Conservation (phyloP, 2,329 filamentous ascomycete species). For the Ophiostoma sp. region DNA sequence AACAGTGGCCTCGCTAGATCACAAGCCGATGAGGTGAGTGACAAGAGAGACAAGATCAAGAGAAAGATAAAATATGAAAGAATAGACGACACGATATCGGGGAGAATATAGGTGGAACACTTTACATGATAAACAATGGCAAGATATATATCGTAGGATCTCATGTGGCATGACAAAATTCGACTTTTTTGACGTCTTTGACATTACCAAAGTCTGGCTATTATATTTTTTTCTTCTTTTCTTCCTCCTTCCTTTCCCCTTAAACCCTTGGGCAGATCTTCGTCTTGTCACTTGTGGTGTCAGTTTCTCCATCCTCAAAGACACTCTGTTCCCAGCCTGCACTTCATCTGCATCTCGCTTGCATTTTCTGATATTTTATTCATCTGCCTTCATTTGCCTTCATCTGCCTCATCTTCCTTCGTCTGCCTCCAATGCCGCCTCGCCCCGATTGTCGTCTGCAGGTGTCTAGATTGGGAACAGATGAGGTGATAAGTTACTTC, state of each 20-base stretch:
- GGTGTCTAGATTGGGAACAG: not conserved
- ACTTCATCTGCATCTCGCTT: not conserved
- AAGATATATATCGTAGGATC: not conserved
- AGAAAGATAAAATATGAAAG: no score
- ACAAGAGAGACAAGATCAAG: not conserved
- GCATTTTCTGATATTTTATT: not conserved
- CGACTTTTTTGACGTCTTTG: not conserved
- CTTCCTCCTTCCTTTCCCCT: not conserved
- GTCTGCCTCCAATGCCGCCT: not conserved
- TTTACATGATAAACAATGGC: not conserved
- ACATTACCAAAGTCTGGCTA: not conserved
- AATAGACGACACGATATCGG: not conserved
- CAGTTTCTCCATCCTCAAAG: not conserved
- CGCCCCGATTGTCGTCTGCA: not conserved
- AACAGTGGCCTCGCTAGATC: not conserved
- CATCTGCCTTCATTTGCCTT: not conserved
- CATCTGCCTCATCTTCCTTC: not conserved
- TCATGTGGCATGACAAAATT: not conserved
- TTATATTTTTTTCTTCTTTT: not conserved
- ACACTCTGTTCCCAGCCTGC: not conserved
- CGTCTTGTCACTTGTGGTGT: not conserved
- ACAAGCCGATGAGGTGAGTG: not conserved
- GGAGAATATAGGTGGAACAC: not conserved
- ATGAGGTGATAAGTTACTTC: not conserved
- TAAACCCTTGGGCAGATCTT: not conserved